These are phyloP conservation scores for Cercospora brassicicola DNA, from an alignment of 2,329 filamentous ascomycete genomes.

Conservation along the genomic window DNA sequence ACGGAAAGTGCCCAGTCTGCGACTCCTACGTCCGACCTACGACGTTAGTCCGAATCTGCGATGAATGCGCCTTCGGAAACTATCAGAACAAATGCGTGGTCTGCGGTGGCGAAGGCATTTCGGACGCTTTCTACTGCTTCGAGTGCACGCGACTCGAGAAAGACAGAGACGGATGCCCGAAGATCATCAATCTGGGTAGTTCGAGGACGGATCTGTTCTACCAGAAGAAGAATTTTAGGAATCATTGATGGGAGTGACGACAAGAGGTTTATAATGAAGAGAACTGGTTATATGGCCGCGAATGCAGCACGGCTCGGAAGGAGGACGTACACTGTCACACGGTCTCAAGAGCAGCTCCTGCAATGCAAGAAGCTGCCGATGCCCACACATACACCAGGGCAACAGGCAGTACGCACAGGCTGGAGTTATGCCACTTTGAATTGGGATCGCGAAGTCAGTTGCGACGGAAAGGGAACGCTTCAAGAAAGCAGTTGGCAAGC, in stretches of 20 bases:
- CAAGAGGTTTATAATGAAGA: neutral
- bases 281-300: neutral
- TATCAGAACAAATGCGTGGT: slow-evolving; percentile 99
- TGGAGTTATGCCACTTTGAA: neutral
- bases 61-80: slow-evolving; percentile 99
- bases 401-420: neutral
- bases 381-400: neutral
- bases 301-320: neutral
- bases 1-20: slow-evolving; percentile 98
- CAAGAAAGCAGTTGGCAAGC: slow-evolving; percentile 3
- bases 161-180: slow-evolving; percentile 94
- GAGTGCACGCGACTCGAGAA: slow-evolving; percentile 97
- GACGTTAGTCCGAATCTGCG: slow-evolving; percentile 95
- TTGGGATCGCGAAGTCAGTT: neutral
- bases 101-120: slow-evolving; percentile 96
- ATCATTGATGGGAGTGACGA: slow-evolving; percentile 46
- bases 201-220: slow-evolving; percentile 88
- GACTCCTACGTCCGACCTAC: slow-evolving; percentile 98
- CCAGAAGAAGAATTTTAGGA: slow-evolving; percentile 70
- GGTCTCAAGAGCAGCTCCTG: neutral
- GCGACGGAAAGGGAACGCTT: neutral
- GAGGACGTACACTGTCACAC: neutral
- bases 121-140: slow-evolving; percentile 98
- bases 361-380: neutral
- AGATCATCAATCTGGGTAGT: slow-evolving; percentile 98